Conservation (phyloP, 2,329 filamentous ascomycete genomes). For the Pseudocercospora fuligena region DNA sequence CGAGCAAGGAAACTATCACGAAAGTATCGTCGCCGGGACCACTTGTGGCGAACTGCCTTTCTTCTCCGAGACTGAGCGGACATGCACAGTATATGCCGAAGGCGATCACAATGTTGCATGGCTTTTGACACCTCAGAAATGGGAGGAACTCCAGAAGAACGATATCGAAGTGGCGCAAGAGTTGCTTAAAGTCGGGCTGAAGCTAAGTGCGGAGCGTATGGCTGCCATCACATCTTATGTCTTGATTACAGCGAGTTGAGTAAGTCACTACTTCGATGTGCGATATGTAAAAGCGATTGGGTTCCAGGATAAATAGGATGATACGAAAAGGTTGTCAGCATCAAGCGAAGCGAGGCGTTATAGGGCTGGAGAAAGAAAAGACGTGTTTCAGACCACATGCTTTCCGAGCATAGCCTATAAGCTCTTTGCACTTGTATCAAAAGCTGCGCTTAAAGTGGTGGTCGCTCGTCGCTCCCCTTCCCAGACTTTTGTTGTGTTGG, state of each 20-base stretch:
- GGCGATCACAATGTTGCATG: constrained; percentile 68
- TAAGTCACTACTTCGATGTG: neutral
- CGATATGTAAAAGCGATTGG: neutral
- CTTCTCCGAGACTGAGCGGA: constrained; percentile 87
- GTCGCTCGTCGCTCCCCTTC: neutral
- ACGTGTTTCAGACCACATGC: neutral
- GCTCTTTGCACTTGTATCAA: neutral
- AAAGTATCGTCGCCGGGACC: constrained; percentile 91
- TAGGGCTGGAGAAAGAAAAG: neutral
- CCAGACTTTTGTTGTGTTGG: neutral
- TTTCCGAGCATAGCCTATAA: constrained; percentile 1
- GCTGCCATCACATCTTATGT: constrained; percentile 63
- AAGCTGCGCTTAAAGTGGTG: neutral
- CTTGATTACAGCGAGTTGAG: constrained; percentile 46
- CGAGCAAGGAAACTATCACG: constrained; percentile 85
- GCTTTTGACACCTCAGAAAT: constrained; percentile 74
- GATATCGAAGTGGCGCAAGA: constrained; percentile 82
- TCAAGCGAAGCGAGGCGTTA: neutral
- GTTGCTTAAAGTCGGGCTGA: constrained; percentile 83
- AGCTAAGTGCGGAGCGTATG: constrained; percentile 94
- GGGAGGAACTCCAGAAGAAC: constrained; percentile 72
- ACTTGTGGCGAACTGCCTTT: constrained; percentile 96
- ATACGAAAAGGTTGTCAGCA: neutral
- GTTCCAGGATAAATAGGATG: neutral
- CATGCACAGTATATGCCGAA: constrained; percentile 84